These are phyloP conservation scores for Ophiosphaerella korrae DNA, from an alignment of 2,329 filamentous ascomycete genomes.

Conservation along the genomic window DNA sequence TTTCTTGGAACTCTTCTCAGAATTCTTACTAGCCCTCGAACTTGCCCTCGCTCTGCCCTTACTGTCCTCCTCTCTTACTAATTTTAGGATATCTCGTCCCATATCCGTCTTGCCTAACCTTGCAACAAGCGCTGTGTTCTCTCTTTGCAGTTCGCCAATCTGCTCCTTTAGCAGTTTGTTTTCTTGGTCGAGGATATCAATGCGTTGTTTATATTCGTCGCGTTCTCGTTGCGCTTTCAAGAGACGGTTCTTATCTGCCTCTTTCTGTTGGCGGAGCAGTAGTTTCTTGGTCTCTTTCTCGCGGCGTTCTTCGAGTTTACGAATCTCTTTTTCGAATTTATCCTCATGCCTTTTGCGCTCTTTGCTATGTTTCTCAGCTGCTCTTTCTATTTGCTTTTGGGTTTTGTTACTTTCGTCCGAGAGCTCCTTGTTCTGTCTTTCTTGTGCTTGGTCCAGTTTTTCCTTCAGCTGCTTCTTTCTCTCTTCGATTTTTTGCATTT, in stretches of 20 bases:
- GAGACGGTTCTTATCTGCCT: slow-evolving; percentile 60
- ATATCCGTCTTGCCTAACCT: slow-evolving; percentile 49
- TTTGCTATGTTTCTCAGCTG: slow-evolving; percentile 66
- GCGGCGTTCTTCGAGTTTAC: slow-evolving; percentile 71
- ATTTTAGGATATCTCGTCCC: slow-evolving; percentile 39
- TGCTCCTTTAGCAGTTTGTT: slow-evolving; percentile 57
- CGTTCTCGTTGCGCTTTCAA: slow-evolving; percentile 54
- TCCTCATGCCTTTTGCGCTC: slow-evolving; percentile 55
- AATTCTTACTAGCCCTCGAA: slow-evolving; percentile 27
- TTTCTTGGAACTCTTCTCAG: slow-evolving; percentile 13
- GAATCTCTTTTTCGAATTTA: slow-evolving; percentile 53
- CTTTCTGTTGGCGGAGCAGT: slow-evolving; percentile 66
- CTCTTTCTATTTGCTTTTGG: slow-evolving; percentile 61
- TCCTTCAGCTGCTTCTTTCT: slow-evolving; percentile 64
- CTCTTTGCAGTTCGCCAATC: slow-evolving; percentile 61
- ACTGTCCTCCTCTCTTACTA: slow-evolving; percentile 35
- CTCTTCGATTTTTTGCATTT: slow-evolving; percentile 67
- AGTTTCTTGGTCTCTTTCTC: slow-evolving; percentile 67
- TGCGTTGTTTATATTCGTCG: slow-evolving; percentile 53
- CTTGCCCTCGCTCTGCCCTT: slow-evolving; percentile 30
- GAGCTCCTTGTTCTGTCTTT: slow-evolving; percentile 53
- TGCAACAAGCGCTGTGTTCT: slow-evolving; percentile 60
- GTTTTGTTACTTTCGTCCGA: slow-evolving; percentile 41
- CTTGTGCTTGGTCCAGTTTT: slow-evolving; percentile 62
- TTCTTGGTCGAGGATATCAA: slow-evolving; percentile 55